These are phyloP conservation scores for Candida ponderosae DNA, from an alignment of 805 yeast genomes.

Conservation along the genomic window DNA sequence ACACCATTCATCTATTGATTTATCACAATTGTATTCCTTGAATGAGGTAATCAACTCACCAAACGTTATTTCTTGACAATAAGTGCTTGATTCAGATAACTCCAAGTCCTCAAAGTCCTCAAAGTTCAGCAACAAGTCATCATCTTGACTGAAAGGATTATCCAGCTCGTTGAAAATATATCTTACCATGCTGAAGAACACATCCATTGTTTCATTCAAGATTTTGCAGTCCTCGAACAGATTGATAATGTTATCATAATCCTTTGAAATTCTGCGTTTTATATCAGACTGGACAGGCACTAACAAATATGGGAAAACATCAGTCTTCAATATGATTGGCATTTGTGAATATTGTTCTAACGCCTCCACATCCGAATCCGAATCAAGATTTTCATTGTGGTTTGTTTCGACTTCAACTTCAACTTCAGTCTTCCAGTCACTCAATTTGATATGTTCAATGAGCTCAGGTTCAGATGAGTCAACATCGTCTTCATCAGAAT, in stretches of 20 bases:
- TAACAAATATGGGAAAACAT: slow-evolving; percentile 13
- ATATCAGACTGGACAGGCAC: slow-evolving; percentile 9
- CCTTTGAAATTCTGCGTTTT: slow-evolving; percentile 1
- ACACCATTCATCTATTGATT: slow-evolving; percentile 6
- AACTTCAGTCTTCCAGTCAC: too few relatives aligned
- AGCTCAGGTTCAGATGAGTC: slow-evolving; percentile 2
- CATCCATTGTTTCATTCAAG: slow-evolving; percentile 6
- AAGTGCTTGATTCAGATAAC: slow-evolving; percentile 10
- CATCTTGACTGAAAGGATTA: slow-evolving; percentile 12
- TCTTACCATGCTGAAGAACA: slow-evolving; percentile 12
- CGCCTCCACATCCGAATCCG: not conserved
- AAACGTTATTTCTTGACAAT: slow-evolving; percentile 11
- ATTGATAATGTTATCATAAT: slow-evolving; percentile 9
- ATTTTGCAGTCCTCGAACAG: slow-evolving; percentile 13
- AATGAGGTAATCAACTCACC: slow-evolving; percentile 12
- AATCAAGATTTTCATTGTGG: too few relatives aligned
- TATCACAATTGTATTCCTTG: slow-evolving; percentile 1
- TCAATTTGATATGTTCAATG: not conserved
- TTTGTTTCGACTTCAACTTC: too few relatives aligned
- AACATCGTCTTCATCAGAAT: slow-evolving; percentile 15
- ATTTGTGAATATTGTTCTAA: slow-evolving; percentile 4
- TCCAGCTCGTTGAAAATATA: slow-evolving; percentile 8
- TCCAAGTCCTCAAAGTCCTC: slow-evolving; percentile 10
- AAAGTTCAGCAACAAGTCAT: slow-evolving; percentile 12
- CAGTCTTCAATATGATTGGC: slow-evolving; percentile 14